Evolutionary conservation across 163 green algal species (phyloP), one percentile per base, ranked within the genome.

Genomic region (Prototheca stagnorum): DNA sequence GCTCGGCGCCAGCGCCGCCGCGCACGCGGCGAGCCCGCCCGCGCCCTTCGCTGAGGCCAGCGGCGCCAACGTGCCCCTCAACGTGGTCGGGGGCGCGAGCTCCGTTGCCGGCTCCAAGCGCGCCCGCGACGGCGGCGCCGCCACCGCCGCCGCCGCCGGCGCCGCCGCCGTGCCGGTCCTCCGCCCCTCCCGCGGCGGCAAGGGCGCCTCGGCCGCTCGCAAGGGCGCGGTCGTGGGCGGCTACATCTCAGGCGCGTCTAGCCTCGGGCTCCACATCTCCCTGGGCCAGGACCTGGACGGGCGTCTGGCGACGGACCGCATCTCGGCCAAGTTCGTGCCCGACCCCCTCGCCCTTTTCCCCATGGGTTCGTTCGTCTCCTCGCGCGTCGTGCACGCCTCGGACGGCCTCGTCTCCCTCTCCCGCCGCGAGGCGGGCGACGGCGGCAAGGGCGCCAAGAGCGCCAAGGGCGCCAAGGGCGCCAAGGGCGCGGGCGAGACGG

Each of bases 271-370:
- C 17, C 89, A 88, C 59, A 47, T 92, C 25, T 33, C 39, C 3
- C 51, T 92, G n/a, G 53, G 71, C 24, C 46, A 67, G 33, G 25
- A 27, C 41, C 39, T 80, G 7, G 73, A 81, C 50, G 86, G 69
- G 0, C 74, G 71, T 24, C 56, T 93, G 17, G 55, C 70, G 8
- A 73, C 17, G 21, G 19, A 47, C 17, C 9, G 40, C 40, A 28
- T 11, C 40, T 28, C 5, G 5, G 40, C 14, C 9, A 23, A 47
- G 21, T 9, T 5, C 40, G 40, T 47, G 40, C 17, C 4, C 5
- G 17, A 5, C 21, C 22, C 21, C n/a, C n/a, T n/a, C n/a, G n/a
- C n/a, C n/a, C n/a, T n/a, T 16, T 95, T 94, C 55, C 82, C 83
- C 1, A 46, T 56, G 27, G 87, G 85, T 22, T 65, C 49, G n/a